These are phyloP conservation scores for Boletellus ananas DNA, from an alignment of 768 basidiomycete species.

Conservation along the genomic window DNA sequence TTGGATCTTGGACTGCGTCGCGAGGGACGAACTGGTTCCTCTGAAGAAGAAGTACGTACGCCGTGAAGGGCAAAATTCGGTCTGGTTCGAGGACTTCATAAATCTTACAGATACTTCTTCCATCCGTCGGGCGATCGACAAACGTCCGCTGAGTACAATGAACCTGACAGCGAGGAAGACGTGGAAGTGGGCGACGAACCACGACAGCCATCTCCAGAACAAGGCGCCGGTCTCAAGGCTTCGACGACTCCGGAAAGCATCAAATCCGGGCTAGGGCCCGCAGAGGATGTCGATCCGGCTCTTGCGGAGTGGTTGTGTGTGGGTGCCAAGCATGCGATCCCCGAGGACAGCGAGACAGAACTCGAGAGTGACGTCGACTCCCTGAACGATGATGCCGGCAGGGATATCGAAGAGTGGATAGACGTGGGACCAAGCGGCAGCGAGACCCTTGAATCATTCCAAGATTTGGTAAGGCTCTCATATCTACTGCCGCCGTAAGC, in stretches of 20 bases:
- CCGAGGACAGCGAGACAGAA: slow-evolving; percentile 41
- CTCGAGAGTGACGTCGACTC: slow-evolving; percentile 68
- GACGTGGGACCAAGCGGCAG: slow-evolving; percentile 18
- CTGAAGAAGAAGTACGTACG: slow-evolving; percentile 59
- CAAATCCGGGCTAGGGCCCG: slow-evolving; percentile 25
- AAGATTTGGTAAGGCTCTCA: slow-evolving; percentile 4
- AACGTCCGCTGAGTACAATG: slow-evolving; percentile 48
- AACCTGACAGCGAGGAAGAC: slow-evolving; percentile 37
- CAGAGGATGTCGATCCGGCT: slow-evolving; percentile 42
- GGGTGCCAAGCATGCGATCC: slow-evolving; percentile 31
- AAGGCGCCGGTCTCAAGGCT: slow-evolving; percentile 8
- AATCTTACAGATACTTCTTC: slow-evolving; percentile 65
- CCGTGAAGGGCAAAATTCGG: neutral
- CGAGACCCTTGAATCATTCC: slow-evolving; percentile 21
- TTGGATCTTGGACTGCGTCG: slow-evolving; percentile 83
- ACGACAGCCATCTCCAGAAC: slow-evolving; percentile 12
- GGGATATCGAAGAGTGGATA: slow-evolving; percentile 41
- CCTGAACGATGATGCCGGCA: slow-evolving; percentile 54
- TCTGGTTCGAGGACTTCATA: neutral
- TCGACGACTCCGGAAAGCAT: neutral
- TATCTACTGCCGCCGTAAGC: neutral
- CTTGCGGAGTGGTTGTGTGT: slow-evolving; percentile 63
- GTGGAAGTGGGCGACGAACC: slow-evolving; percentile 15
- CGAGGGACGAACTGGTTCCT: slow-evolving; percentile 50
- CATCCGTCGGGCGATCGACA: slow-evolving; percentile 56